Conservation (phyloP, 2,329 filamentous ascomycete genomes). For the Phyllosticta citribraziliensis region DNA sequence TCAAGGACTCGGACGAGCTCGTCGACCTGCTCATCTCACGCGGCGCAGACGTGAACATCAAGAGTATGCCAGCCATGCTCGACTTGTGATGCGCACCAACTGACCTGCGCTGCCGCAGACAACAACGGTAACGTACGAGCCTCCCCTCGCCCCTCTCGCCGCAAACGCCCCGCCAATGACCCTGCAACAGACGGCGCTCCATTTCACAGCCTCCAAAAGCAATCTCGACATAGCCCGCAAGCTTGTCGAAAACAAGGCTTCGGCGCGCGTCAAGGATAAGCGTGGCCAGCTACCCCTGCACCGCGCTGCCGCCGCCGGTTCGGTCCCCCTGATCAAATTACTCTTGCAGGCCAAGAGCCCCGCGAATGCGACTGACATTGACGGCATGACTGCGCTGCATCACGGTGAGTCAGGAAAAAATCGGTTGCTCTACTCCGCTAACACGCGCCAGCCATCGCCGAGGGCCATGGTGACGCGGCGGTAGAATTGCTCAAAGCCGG, state of each 20-base stretch:
- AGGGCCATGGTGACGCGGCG: slow-evolving; percentile 71
- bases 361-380: slow-evolving; percentile 69
- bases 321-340: slow-evolving; percentile 73
- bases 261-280: slow-evolving; percentile 70
- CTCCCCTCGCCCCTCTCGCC: slow-evolving; percentile 10
- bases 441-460: slow-evolving; percentile 48
- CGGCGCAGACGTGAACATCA: slow-evolving; percentile 63
- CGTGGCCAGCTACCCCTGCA: slow-evolving; percentile 87
- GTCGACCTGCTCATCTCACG: slow-evolving; percentile 58
- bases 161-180: slow-evolving; percentile 1
- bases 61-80: slow-evolving; percentile 42
- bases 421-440: background rate
- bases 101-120: slow-evolving; percentile 35
- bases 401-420: slow-evolving; percentile 39
- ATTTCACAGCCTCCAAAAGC: slow-evolving; percentile 84
- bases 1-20: slow-evolving; percentile 61
- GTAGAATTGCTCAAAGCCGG: slow-evolving; percentile 74
- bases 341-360: slow-evolving; percentile 71
- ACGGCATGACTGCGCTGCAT: slow-evolving; percentile 82
- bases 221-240: slow-evolving; percentile 72
- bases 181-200: slow-evolving; percentile 61
- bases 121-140: slow-evolving; percentile 50
- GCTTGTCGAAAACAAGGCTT: slow-evolving; percentile 68
- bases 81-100: background rate
- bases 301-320: slow-evolving; percentile 81